Conservation (phyloP, 2,329 filamentous ascomycete species). For the Zopfia rhizophila region DNA sequence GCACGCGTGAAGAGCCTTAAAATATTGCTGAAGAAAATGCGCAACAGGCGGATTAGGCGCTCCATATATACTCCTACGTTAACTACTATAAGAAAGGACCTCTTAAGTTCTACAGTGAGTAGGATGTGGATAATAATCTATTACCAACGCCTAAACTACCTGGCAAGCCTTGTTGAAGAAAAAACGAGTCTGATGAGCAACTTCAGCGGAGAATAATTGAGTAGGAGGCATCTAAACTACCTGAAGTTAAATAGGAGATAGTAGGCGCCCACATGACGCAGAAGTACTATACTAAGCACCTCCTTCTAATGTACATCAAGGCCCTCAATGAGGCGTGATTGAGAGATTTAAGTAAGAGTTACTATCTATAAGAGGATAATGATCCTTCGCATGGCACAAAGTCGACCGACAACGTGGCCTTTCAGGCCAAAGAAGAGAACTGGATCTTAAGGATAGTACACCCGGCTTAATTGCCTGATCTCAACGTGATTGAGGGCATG, state of each 20-base stretch:
- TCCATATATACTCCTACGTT: too few species aligned
- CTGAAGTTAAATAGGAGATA: background rate
- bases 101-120: too few species aligned
- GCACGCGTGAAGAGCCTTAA: too few species aligned
- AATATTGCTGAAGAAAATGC: too few species aligned
- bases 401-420: background rate
- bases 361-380: constrained; percentile 13
- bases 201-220: constrained; percentile 1
- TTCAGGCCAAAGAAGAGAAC: background rate
- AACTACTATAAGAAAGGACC: too few species aligned
- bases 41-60: too few species aligned
- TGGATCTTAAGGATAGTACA: constrained; percentile 4
- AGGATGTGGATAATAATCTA: too few species aligned
- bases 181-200: background rate
- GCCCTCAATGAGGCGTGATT: background rate
- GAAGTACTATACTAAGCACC: constrained; percentile 9
- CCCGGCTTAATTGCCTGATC: constrained; percentile 11
- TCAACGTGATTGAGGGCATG: constrained; percentile 16
- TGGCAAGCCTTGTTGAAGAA: constrained; percentile 4
- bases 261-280: constrained; percentile 5
- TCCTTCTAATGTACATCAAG: constrained; percentile 3
- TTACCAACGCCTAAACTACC: constrained; percentile 2
- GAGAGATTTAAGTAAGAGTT: constrained; percentile 1
- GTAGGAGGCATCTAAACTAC: constrained; percentile 9
- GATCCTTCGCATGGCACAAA: constrained; percentile 14